A percentile compares a stretch with the other conserved stretches of the same genome.
Evolutionary conservation across 1,284 basidiomycete species (phyloP).

Genomic region (Schizopora paradoxa): DNA sequence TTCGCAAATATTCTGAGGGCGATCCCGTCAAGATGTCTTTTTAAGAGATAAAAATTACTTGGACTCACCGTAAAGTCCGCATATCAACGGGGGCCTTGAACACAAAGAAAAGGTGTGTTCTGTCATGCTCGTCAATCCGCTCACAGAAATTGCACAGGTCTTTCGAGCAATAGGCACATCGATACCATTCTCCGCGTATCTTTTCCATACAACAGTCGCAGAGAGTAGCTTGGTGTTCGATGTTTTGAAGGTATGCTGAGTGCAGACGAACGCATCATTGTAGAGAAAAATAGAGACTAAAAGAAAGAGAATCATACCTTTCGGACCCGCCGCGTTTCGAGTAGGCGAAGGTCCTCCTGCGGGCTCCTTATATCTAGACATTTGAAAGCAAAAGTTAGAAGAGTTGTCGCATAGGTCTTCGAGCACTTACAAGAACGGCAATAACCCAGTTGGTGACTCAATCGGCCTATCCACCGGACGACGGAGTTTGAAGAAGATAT

Average conservation of each 20-base stretch:
- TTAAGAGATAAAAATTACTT: too few relatives aligned
- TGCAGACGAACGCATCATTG: not conserved
- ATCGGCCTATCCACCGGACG: slow-evolving; percentile 69
- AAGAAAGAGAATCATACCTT: slow-evolving; percentile 40
- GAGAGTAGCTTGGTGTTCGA: slow-evolving; percentile 62
- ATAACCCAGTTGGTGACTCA: slow-evolving; percentile 51
- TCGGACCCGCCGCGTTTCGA: slow-evolving; percentile 42
- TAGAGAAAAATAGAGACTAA: slow-evolving; percentile 3
- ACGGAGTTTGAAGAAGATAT: slow-evolving; percentile 83
- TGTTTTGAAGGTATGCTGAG: slow-evolving; percentile 61
- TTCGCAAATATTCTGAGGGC: too few relatives aligned
- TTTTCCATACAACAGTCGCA: slow-evolving; percentile 73
- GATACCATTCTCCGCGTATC: slow-evolving; percentile 81
- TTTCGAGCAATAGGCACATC: slow-evolving; percentile 79
- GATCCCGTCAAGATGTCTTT: too few relatives aligned
- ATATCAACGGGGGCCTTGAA: slow-evolving; percentile 71
- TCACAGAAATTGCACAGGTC: slow-evolving; percentile 82
- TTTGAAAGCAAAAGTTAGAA: slow-evolving; percentile 2
- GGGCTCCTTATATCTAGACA: slow-evolving; percentile 56
- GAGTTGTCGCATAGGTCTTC: not conserved
- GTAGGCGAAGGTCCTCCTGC: slow-evolving; percentile 51
- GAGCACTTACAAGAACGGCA: slow-evolving; percentile 60
- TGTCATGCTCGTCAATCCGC: slow-evolving; percentile 71
- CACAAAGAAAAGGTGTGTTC: slow-evolving; percentile 77
- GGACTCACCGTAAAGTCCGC: not conserved